phyloP scores from a whole-genome alignment of 257 asterid species.

The Petunia secreta region DNA sequence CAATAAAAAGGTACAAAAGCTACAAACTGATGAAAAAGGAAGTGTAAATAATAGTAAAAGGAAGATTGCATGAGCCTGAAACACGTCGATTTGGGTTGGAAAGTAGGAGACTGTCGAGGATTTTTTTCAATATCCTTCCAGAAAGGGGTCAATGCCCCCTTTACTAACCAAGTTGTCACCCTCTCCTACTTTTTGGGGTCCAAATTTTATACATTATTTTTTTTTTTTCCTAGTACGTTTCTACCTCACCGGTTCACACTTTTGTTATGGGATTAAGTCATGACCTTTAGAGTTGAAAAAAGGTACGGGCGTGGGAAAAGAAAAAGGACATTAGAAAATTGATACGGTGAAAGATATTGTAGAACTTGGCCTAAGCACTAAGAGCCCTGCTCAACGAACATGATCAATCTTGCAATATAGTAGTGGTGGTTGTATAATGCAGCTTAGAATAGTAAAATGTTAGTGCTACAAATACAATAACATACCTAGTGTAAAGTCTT shows the following conservation, averaged over 20 bases:
- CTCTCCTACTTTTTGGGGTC: constrained; percentile 27
- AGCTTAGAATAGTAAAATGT: too few relatives aligned
- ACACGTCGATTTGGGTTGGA: constrained; percentile 83
- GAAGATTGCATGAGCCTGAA: constrained; percentile 41
- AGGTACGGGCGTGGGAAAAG: too few relatives aligned
- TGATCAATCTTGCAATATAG: too few relatives aligned
- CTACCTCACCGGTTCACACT: background rate
- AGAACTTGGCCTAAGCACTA: too few relatives aligned
- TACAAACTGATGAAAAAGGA: constrained; percentile 43
- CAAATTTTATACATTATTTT: constrained; percentile 21
- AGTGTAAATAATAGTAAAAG: constrained; percentile 41
- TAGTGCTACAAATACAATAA: too few relatives aligned
- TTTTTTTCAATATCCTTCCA: constrained; percentile 20
- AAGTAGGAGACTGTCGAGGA: constrained; percentile 41
- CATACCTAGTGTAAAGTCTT: too few relatives aligned
- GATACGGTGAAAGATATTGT: too few relatives aligned
- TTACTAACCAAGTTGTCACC: background rate
- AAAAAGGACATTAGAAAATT: too few relatives aligned
- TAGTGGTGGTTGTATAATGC: too few relatives aligned
- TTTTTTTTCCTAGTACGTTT: background rate
- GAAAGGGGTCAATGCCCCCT: constrained; percentile 35
- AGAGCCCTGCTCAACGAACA: too few relatives aligned
- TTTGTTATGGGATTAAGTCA: background rate
- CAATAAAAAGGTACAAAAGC: constrained; percentile 43
- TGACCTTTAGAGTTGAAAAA: too few relatives aligned